Evolutionary conservation across 257 asterid genomes (phyloP).

Genomic region (Fraxinus excelsior): DNA sequence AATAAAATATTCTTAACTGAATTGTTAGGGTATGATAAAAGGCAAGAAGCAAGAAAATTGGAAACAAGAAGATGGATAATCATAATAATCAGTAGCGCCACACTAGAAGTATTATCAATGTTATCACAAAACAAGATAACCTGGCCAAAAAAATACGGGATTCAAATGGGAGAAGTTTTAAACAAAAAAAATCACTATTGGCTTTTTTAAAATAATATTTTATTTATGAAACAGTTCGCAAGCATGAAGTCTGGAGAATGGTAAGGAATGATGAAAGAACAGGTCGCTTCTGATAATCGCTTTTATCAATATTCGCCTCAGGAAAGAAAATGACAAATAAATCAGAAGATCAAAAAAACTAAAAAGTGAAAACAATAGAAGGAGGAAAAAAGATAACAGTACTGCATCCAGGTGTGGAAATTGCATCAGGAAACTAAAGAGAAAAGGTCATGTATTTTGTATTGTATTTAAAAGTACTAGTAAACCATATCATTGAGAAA

Average conservation of each 20-base stretch:
- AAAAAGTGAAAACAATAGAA: background rate
- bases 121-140: background rate
- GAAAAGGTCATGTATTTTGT: background rate
- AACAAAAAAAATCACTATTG: background rate
- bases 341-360: no score
- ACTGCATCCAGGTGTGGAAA: background rate
- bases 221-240: background rate
- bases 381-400: background rate
- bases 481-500: background rate
- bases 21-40: constrained; percentile 14
- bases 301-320: background rate
- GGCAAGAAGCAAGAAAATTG: background rate
- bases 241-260: background rate
- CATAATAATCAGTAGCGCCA: background rate
- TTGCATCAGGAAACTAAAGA: background rate
- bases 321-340: background rate
- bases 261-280: background rate
- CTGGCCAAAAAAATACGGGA: background rate
- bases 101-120: background rate
- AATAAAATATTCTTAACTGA: constrained; percentile 29
- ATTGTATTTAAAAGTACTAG: background rate
- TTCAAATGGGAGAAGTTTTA: background rate
- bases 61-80: background rate
- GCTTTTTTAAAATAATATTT: background rate
- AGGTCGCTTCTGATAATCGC: background rate